These are phyloP conservation scores for Lactuca sativa DNA, from an alignment of 129 eudicot genomes.

Conservation along the genomic window DNA sequence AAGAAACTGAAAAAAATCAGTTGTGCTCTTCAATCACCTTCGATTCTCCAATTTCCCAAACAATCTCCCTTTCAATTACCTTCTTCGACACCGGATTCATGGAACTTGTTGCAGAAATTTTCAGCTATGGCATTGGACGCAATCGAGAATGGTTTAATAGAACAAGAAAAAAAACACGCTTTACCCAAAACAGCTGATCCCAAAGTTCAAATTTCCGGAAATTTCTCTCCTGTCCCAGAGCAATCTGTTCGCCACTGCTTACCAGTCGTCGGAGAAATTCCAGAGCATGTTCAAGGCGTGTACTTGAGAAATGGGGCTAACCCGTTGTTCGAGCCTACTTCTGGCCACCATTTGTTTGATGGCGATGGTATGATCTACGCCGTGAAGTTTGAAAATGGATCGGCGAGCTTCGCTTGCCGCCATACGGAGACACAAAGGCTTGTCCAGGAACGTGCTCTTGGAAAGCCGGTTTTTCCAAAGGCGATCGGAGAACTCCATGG, in stretches of 20 bases:
- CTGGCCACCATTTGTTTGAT: conserved; percentile 57
- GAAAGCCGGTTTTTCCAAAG: conserved; percentile 50
- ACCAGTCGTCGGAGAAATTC: conserved; percentile 37
- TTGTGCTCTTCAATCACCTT: conserved; percentile 42
- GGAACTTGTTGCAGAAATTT: conserved; percentile 59
- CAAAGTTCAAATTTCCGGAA: conserved; percentile 44
- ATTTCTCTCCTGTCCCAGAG: conserved; percentile 55
- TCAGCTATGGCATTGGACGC: conserved; percentile 63
- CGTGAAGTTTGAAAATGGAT: conserved; percentile 41
- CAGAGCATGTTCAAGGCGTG: conserved; percentile 39
- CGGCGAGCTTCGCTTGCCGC: conserved; percentile 52
- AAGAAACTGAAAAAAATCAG: conserved; percentile 21
- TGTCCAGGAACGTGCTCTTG: conserved; percentile 40
- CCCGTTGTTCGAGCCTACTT: conserved; percentile 44
- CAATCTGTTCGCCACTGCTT: conserved; percentile 34
- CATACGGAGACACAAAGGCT: conserved; percentile 49
- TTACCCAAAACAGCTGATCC: conserved; percentile 60
- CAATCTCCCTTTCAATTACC: conserved; percentile 20
- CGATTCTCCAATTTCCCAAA: conserved; percentile 40
- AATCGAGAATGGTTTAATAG: conserved; percentile 43
- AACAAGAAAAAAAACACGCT: conserved; percentile 40
- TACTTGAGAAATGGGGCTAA: conserved; percentile 56
- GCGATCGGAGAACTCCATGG: conserved; percentile 63
- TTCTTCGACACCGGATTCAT: conserved; percentile 22
- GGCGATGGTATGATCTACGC: conserved; percentile 65